Percentiles rank a stretch among this genome's conserved stretches.
These are phyloP conservation scores for Linum tenue DNA, from an alignment of 345 rosid genomes.

Conservation along the genomic window DNA sequence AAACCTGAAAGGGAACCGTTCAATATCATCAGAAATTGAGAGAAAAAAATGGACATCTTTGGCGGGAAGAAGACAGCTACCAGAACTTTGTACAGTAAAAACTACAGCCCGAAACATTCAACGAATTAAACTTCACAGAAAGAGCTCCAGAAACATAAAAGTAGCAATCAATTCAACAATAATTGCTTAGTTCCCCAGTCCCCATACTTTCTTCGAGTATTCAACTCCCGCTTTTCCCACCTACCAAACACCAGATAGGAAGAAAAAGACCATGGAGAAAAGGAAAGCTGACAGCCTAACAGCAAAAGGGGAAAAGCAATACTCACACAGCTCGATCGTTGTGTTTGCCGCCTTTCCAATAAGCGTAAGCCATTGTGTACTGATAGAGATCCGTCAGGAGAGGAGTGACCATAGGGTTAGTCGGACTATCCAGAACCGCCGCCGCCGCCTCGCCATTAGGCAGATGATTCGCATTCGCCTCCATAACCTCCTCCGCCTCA, in stretches of 20 bases:
- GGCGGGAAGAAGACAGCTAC: no score
- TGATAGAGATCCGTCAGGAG: constrained; percentile 90
- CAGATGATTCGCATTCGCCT: constrained; percentile 12
- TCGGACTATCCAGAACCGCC: constrained; percentile 46
- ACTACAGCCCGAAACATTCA: no score
- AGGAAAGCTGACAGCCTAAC: background rate
- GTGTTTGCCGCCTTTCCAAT: constrained; percentile 94
- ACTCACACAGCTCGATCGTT: constrained; percentile 73
- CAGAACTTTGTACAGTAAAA: no score
- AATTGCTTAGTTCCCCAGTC: background rate
- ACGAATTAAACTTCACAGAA: background rate
- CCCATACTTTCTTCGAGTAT: background rate
- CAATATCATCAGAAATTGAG: background rate
- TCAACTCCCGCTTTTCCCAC: background rate
- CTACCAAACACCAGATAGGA: background rate
- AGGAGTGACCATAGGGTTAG: constrained; percentile 96
- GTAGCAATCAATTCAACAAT: no score
- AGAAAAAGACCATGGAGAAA: background rate
- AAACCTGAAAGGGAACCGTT: constrained; percentile 37
- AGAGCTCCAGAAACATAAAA: background rate
- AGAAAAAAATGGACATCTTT: background rate
- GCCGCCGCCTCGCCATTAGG: background rate
- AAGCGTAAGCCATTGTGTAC: constrained; percentile 97
- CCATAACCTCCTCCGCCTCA: constrained; percentile 4
- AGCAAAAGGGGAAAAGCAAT: background rate